Evolutionary conservation across 208 protist genomes (phyloP), one percentile per base, ranked within the genome.

Genomic region (Leishmania aethiopica): DNA sequence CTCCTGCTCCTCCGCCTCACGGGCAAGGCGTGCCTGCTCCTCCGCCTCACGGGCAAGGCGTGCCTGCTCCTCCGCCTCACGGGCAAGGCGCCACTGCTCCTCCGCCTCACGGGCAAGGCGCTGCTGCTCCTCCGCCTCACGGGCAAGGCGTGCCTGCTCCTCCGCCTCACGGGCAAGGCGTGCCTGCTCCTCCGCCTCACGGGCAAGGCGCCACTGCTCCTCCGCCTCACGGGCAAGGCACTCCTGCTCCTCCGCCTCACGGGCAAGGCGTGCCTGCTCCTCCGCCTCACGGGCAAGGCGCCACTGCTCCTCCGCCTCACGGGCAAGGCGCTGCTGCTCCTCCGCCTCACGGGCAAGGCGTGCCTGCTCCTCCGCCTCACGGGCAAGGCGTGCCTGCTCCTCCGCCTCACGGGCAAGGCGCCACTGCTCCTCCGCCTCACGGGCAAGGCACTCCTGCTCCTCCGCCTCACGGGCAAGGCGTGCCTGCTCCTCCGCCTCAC

Each of bases 21-120:
- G 32, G 8, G 62, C 62, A 3, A 67, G 62, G 13, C 74, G 75
- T 17, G 73, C 37, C 42, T 60, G 49, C 59, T 83, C 59, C 28
- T 82, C 78, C 45, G 53, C 78, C 47, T 60, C 71, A 22, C 78
- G 51, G 17, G 70, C 82, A 32, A 83, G 80, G 25, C 60, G 60
- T 35, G 5, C n/a, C n/a, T 66, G 28, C 60, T 66, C 60, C 60
- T 37, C 60, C n/a, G 3, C 60, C n/a, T n/a, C n/a, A 13, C n/a
- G n/a, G 25, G 60, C 60, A 37, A 66, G 57, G 22, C 57, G 57
- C n/a, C 3, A 22, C 57, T 60, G 57, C 57, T 60, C 57, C 57
- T 8, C 57, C 25, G 57, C 57, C 49, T 53, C 13, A 19, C 25
- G 22, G 6, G 57, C 57, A 11, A 60, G 57, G 1, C 57, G 57